These are phyloP conservation scores for Penicillium italicum DNA, from an alignment of 2,329 filamentous ascomycete species.

Conservation along the genomic window DNA sequence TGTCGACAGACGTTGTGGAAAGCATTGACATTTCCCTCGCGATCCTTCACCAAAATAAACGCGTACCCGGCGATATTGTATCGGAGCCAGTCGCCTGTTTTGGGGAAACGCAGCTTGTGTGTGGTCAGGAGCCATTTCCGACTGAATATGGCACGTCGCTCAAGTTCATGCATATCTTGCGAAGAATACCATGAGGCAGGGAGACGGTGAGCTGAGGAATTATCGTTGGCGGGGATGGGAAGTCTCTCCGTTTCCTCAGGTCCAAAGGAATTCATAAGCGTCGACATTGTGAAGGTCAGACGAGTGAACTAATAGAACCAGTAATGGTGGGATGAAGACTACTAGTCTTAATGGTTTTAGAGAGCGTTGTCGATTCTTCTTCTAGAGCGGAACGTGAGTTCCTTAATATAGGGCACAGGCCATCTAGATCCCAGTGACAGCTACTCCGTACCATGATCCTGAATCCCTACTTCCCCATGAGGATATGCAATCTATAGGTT, in stretches of 20 bases:
- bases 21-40: conserved; percentile 50
- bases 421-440: neutral
- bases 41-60: conserved; percentile 53
- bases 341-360: too few species aligned
- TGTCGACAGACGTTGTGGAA: conserved; percentile 25
- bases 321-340: too few species aligned
- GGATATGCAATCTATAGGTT: neutral
- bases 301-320: too few species aligned
- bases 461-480: neutral
- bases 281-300: conserved; percentile 6
- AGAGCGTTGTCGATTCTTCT: too few species aligned
- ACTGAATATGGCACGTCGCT: conserved; percentile 56
- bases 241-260: neutral
- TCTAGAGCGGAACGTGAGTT: neutral
- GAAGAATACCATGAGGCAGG: conserved; percentile 50
- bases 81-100: conserved; percentile 55
- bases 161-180: conserved; percentile 50
- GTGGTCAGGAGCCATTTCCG: conserved; percentile 46
- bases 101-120: conserved; percentile 46
- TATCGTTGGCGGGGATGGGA: neutral
- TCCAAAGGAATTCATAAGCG: neutral
- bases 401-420: neutral
- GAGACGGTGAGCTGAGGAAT: conserved; percentile 39
- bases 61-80: conserved; percentile 57
- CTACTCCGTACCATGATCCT: neutral